Conservation (phyloP, 2,329 filamentous ascomycete genomes). For the Alternaria brassicae region DNA sequence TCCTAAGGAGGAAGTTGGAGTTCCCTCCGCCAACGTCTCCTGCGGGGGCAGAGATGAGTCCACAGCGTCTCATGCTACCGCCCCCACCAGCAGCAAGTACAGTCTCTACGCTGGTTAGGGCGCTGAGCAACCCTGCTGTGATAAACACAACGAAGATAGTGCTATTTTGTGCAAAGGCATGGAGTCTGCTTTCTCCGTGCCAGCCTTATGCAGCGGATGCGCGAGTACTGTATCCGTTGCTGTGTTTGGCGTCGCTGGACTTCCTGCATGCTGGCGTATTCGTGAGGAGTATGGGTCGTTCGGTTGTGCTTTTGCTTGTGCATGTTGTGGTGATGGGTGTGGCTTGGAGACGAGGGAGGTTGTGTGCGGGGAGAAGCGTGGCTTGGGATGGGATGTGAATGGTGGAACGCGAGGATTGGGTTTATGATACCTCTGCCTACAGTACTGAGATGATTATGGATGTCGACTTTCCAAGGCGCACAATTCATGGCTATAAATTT, state of each 20-base stretch:
- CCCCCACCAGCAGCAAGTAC: no score
- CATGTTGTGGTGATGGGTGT: constrained; percentile 57
- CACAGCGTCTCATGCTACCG: constrained; percentile 44
- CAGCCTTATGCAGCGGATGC: constrained; percentile 73
- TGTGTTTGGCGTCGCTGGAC: constrained; percentile 73
- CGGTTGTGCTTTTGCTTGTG: constrained; percentile 53
- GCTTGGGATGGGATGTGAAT: constrained; percentile 27
- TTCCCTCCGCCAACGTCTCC: constrained; percentile 28
- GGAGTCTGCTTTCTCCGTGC: constrained; percentile 71
- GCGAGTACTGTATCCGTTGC: constrained; percentile 70
- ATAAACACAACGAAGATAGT: constrained; percentile 58
- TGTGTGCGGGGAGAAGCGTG: constrained; percentile 44
- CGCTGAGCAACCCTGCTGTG: constrained; percentile 40
- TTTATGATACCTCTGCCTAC: background rate
- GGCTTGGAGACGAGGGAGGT: constrained; percentile 37
- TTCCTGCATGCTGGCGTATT: constrained; percentile 45
- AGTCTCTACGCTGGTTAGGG: no score
- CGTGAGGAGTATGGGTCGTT: constrained; percentile 50
- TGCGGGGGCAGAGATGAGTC: constrained; percentile 22
- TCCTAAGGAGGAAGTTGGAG: constrained; percentile 41
- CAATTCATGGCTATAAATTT: no score
- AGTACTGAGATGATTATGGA: no score
- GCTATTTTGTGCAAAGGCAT: constrained; percentile 73
- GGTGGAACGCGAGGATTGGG: background rate
- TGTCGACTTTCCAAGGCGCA: no score